Evolutionary conservation across 2,329 filamentous ascomycete genomes (phyloP).

Genomic region (Cyphellophora europaea): DNA sequence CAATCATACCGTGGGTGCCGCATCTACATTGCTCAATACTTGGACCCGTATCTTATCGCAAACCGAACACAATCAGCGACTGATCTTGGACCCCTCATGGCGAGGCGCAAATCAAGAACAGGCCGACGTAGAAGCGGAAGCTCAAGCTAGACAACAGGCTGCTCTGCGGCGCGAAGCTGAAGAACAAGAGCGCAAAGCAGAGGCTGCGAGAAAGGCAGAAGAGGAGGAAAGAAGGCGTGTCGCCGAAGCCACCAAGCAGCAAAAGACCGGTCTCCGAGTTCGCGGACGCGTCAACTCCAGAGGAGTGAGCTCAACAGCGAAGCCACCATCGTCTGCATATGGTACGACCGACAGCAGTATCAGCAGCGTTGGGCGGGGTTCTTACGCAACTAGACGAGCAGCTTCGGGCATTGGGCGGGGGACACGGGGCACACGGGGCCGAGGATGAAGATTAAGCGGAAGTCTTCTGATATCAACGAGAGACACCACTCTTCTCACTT

Average conservation of each 20-base stretch:
- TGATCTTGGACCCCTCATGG: slow-evolving; percentile 83
- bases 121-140: slow-evolving; percentile 76
- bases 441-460: not conserved
- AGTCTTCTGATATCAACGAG: too few relatives aligned
- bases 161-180: slow-evolving; percentile 73
- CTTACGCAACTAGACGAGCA: not conserved
- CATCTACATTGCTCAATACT: slow-evolving; percentile 81
- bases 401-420: not conserved
- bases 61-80: slow-evolving; percentile 91
- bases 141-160: slow-evolving; percentile 61
- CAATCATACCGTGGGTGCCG: slow-evolving; percentile 72
- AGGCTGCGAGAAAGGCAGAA: slow-evolving; percentile 43
- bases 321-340: not conserved
- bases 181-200: slow-evolving; percentile 65
- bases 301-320: not conserved
- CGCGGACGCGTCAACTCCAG: not conserved
- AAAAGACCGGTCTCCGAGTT: not conserved
- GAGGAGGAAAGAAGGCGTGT: slow-evolving; percentile 28
- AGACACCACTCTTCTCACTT: too few relatives aligned
- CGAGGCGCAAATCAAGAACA: slow-evolving; percentile 81
- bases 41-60: slow-evolving; percentile 96
- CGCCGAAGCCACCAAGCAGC: not conserved
- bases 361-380: not conserved
- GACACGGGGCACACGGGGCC: not conserved
- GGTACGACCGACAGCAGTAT: not conserved